phyloP scores from a whole-genome alignment of 1,284 basidiomycete species.

The Stygiomarasmius scandens region DNA sequence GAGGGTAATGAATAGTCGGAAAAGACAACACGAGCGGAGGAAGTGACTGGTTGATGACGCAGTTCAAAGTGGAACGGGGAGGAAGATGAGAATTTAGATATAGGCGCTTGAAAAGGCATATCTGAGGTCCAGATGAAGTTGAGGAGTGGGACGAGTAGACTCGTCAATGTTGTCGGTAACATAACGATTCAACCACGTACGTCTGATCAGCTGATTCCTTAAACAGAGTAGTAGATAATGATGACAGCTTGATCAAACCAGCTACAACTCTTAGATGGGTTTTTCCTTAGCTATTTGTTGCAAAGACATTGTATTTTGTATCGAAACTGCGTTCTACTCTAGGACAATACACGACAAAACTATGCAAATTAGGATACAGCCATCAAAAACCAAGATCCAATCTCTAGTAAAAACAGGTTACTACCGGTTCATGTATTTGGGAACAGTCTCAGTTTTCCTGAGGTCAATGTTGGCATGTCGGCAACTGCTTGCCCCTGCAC shows the following conservation, averaged over 20 bases:
- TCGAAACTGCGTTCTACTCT: background rate
- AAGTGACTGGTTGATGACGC: constrained; percentile 63
- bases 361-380: background rate
- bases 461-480: too few relatives aligned
- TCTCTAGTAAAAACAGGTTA: too few relatives aligned
- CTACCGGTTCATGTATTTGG: too few relatives aligned
- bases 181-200: constrained; percentile 24
- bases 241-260: too few relatives aligned
- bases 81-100: background rate
- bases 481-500: too few relatives aligned
- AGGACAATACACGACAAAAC: background rate
- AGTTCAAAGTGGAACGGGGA: constrained; percentile 54
- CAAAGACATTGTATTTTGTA: too few relatives aligned
- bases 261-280: too few relatives aligned
- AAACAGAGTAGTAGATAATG: background rate
- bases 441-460: too few relatives aligned
- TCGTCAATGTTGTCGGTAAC: constrained; percentile 47
- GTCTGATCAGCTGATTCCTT: background rate
- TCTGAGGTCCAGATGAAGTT: constrained; percentile 26
- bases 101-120: constrained; percentile 12
- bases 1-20: constrained; percentile 45
- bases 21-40: constrained; percentile 60
- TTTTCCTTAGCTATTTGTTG: too few relatives aligned
- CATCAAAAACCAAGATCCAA: too few relatives aligned
- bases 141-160: constrained; percentile 45